A percentile compares a stretch with the other conserved stretches of the same genome.
Conservation (phyloP, 208 protist genomes). For the Strigomonas culicis region DNA sequence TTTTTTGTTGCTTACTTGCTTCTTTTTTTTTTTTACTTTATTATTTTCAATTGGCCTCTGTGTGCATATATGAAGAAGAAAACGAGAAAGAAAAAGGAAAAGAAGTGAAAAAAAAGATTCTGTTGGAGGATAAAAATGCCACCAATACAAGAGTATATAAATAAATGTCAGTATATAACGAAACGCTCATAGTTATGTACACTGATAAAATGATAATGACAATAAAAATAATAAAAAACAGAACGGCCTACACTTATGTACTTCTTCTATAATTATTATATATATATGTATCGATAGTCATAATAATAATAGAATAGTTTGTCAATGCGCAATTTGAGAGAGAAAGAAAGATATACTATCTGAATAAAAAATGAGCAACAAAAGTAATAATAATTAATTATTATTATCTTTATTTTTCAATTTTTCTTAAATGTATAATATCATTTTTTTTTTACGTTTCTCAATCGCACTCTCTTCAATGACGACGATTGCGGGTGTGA, state of each 20-base stretch:
- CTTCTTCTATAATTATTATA: background rate
- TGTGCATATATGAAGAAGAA: constrained; percentile 12
- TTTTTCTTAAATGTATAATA: background rate
- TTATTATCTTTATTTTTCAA: background rate
- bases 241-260: constrained; percentile 7
- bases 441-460: background rate
- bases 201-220: constrained; percentile 9
- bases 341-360: background rate
- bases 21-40: constrained; percentile 16
- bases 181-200: background rate
- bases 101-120: background rate
- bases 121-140: background rate
- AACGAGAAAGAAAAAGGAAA: constrained; percentile 6
- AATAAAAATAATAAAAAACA: constrained; percentile 14
- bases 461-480: background rate
- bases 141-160: constrained; percentile 14
- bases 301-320: too few species aligned
- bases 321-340: background rate
- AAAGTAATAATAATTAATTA: background rate
- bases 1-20: background rate
- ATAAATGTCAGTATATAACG: constrained; percentile 10
- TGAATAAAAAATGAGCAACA: constrained; percentile 15
- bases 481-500: constrained; percentile 14
- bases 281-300: too few species aligned
- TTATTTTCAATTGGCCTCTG: background rate